Evolutionary conservation across 805 yeast species (phyloP), one percentile per base, ranked within the genome.

Genomic region (Wickerhamomyces tratensis): DNA sequence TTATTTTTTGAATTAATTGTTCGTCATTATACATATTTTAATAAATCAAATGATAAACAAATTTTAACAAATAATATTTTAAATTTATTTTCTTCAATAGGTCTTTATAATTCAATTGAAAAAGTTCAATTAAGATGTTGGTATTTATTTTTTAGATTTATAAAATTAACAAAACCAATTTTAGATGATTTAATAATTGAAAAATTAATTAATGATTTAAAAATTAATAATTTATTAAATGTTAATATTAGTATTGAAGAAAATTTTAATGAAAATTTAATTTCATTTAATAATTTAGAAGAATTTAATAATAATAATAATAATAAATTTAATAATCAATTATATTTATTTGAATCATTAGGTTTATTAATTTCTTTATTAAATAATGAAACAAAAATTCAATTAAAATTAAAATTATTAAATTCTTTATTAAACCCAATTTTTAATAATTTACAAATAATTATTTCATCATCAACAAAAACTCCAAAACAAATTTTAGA

Each of bases 81-180:
- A 44, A 84, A 85, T 51, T 73, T 85, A 25, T 91, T 93, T 57
- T 77, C 87, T 38, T 78, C 93, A 14, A 72, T 81, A 51, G 98
- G 97, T 13, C 74, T 91, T 47, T 88, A 86, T 60, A 86, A 82
- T 62, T 68, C 71, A 6, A 70, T 74, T 49, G 82, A 74, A 44
- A 82, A 78, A 47, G 96, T 89, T 5, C 79, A 88, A 53, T 70
- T 77, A 43, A 79, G 97, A 59, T 74, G 94, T 36, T 93, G 98
- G 96, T 91, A 86, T 59, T 67, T 89, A 48, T 86, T 91, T 52
- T 81, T 81, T 54, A 75, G 95, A 58, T 85, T 89, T 54, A 72
- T 88, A 46, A 86, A 83, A 57, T 67, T 82, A 39, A 81, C 91
- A 2, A 82, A 79, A 55, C 87, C 88, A 34, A 65, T 74, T 39